Conservation (phyloP, 2,329 filamentous ascomycete genomes). For the Gnomoniopsis sp. region DNA sequence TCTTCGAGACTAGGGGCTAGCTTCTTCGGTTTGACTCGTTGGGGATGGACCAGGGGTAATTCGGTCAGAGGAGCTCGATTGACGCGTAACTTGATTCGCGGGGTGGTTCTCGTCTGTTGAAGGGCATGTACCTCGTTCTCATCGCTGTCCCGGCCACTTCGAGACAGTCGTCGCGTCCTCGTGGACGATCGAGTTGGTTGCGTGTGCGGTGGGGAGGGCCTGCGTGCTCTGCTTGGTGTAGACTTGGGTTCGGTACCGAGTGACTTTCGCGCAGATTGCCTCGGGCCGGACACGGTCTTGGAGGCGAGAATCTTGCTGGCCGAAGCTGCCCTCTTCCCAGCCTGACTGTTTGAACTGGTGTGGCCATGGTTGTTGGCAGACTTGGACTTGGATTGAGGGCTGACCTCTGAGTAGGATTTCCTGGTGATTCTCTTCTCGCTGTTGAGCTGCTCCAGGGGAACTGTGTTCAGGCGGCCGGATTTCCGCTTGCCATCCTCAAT, state of each 20-base stretch:
- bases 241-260: slow-evolving; percentile 22
- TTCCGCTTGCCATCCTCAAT: slow-evolving; percentile 68
- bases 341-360: slow-evolving; percentile 19
- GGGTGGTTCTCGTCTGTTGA: slow-evolving; percentile 8
- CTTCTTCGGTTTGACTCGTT: slow-evolving; percentile 52
- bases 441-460: slow-evolving; percentile 51
- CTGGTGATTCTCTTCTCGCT: slow-evolving; percentile 51
- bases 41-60: slow-evolving; percentile 59
- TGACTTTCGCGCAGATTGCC: slow-evolving; percentile 11
- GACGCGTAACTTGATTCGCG: slow-evolving; percentile 13
- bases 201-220: slow-evolving; percentile 35
- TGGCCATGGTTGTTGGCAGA: slow-evolving; percentile 27
- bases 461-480: slow-evolving; percentile 60
- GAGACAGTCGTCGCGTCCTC: slow-evolving; percentile 28
- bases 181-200: slow-evolving; percentile 19
- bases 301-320: slow-evolving; percentile 25
- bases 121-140: slow-evolving; percentile 24
- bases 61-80: slow-evolving; percentile 33
- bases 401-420: slow-evolving; percentile 35
- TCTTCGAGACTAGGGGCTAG: slow-evolving; percentile 55
- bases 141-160: slow-evolving; percentile 24
- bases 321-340: slow-evolving; percentile 27
- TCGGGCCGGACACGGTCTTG: slow-evolving; percentile 4
- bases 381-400: slow-evolving; percentile 27
- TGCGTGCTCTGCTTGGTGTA: slow-evolving; percentile 11